A percentile compares a stretch with the other conserved stretches of the same genome.
phyloP scores from a whole-genome alignment of 2,329 filamentous ascomycete species.

The Alternaria conjuncta region DNA sequence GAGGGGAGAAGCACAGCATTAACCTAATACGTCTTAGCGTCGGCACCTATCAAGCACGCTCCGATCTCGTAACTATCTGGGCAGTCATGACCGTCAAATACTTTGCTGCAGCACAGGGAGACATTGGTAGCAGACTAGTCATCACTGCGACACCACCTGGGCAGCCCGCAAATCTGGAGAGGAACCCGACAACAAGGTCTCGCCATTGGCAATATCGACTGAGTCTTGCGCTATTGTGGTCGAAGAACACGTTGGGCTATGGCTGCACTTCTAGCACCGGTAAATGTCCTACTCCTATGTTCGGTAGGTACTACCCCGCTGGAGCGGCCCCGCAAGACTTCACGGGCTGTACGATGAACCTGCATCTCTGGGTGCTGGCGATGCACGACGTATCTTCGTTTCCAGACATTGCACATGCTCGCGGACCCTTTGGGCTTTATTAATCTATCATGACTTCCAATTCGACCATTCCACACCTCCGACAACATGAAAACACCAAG shows the following conservation, averaged over 20 bases:
- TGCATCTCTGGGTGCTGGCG: background rate
- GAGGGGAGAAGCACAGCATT: background rate
- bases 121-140: background rate
- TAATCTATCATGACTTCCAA: slow-evolving; percentile 7
- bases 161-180: background rate
- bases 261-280: slow-evolving; percentile 9
- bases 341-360: background rate
- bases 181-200: background rate
- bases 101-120: background rate
- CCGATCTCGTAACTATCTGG: background rate
- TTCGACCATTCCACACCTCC: slow-evolving; percentile 27
- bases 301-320: slow-evolving; percentile 10
- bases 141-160: background rate
- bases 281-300: background rate
- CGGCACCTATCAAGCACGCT: background rate
- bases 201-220: background rate
- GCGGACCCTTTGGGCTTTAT: background rate
- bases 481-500: slow-evolving; percentile 27
- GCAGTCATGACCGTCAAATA: background rate
- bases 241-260: background rate
- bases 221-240: background rate
- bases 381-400: background rate
- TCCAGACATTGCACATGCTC: background rate
- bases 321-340: background rate
- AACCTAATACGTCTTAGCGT: background rate